A percentile compares a stretch with the other conserved stretches of the same genome.
These are phyloP conservation scores for Pulveroboletus sp. DNA, from an alignment of 768 basidiomycete genomes.

Conservation along the genomic window DNA sequence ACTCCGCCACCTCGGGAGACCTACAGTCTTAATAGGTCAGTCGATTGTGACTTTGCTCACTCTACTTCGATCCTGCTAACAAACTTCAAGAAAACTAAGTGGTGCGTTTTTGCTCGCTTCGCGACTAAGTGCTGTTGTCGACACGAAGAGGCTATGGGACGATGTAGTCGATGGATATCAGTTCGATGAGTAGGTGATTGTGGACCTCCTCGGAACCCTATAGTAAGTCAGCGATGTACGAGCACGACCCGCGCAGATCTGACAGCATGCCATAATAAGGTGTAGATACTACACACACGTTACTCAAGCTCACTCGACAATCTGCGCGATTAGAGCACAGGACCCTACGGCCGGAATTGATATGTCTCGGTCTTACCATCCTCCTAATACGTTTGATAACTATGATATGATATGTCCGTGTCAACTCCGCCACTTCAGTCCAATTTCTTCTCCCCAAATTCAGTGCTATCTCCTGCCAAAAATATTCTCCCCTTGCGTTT, in stretches of 20 bases:
- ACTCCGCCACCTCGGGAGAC: conserved; percentile 94
- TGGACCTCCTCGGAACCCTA: not conserved
- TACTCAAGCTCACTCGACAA: not conserved
- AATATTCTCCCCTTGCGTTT: conserved; percentile 24
- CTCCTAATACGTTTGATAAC: not conserved
- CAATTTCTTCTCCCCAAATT: conserved; percentile 12
- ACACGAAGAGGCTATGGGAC: conserved; percentile 76
- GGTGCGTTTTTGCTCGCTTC: conserved; percentile 78
- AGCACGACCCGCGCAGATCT: not conserved
- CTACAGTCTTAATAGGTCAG: conserved; percentile 85
- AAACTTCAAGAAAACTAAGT: conserved; percentile 58
- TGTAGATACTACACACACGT: not conserved
- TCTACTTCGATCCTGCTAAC: not conserved
- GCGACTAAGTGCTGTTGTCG: conserved; percentile 65
- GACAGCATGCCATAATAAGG: not conserved
- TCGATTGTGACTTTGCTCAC: conserved; percentile 8
- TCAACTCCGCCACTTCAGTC: not conserved
- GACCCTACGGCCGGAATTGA: not conserved
- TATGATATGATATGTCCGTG: not conserved
- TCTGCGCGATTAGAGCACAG: not conserved
- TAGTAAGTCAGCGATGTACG: not conserved
- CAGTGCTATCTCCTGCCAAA: conserved; percentile 9
- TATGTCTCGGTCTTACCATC: not conserved
- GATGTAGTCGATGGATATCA: conserved; percentile 40
- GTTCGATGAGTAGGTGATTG: conserved; percentile 4